These are phyloP conservation scores for Truncatella angustata DNA, from an alignment of 2,329 filamentous ascomycete genomes.

Conservation along the genomic window DNA sequence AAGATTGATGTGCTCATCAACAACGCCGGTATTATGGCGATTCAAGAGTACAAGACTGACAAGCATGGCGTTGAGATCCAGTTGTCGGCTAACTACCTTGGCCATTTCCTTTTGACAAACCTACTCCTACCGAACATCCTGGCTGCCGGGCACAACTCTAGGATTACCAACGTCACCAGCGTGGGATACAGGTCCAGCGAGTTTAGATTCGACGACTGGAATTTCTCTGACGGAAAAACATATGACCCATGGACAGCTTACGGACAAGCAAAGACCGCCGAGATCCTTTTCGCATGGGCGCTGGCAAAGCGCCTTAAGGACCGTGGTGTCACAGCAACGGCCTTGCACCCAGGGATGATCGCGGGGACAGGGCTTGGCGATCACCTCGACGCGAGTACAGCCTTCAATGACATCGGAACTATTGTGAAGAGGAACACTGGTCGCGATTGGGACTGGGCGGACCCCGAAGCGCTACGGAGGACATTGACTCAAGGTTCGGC, in stretches of 20 bases:
- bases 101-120: slow-evolving; percentile 45
- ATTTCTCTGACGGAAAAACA: slow-evolving; percentile 32
- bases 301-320: slow-evolving; percentile 28
- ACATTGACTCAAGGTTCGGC: slow-evolving; percentile 34
- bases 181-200: slow-evolving; percentile 35
- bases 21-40: slow-evolving; percentile 21
- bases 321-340: slow-evolving; percentile 29
- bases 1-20: slow-evolving; percentile 24
- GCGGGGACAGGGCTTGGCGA: neutral
- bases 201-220: slow-evolving; percentile 41
- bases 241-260: slow-evolving; percentile 43
- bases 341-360: slow-evolving; percentile 30
- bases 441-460: slow-evolving; percentile 16
- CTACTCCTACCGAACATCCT: slow-evolving; percentile 42
- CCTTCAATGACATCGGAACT: slow-evolving; percentile 17
- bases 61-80: slow-evolving; percentile 33
- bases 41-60: slow-evolving; percentile 22
- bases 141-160: slow-evolving; percentile 31
- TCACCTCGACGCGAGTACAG: neutral
- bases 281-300: slow-evolving; percentile 39
- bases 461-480: slow-evolving; percentile 29
- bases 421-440: slow-evolving; percentile 23
- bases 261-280: slow-evolving; percentile 46
- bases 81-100: slow-evolving; percentile 47
- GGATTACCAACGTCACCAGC: slow-evolving; percentile 41